A percentile compares a stretch with the other conserved stretches of the same genome.
Evolutionary conservation across 2,329 filamentous ascomycete species (phyloP).

Genomic region (Mollisia scopiformis): DNA sequence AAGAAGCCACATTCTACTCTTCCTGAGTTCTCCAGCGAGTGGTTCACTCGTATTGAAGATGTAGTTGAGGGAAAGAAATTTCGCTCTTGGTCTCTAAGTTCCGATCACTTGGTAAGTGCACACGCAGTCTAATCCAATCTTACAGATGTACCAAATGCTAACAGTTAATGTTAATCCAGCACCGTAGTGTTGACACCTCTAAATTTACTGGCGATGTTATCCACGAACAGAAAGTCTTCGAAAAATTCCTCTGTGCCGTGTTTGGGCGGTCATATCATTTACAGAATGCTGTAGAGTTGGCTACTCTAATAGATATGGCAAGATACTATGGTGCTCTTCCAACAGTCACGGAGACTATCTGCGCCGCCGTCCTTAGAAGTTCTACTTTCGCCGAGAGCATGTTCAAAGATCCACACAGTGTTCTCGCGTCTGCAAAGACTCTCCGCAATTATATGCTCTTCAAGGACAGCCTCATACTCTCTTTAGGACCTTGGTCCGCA

Average conservation of each 20-base stretch:
- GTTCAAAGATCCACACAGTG: neutral
- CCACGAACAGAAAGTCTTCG: constrained; percentile 3
- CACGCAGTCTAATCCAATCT: too few relatives aligned
- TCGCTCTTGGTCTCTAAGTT: neutral
- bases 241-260: constrained; percentile 12
- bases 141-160: too few relatives aligned
- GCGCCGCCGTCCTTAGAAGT: neutral
- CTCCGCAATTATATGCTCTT: constrained; percentile 4
- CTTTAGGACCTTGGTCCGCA: constrained; percentile 1
- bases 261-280: constrained; percentile 3
- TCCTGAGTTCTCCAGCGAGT: neutral
- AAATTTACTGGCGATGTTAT: neutral
- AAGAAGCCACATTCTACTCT: neutral
- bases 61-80: neutral
- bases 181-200: too few relatives aligned
- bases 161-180: too few relatives aligned
- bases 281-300: neutral
- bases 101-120: neutral
- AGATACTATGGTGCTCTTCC: constrained; percentile 11
- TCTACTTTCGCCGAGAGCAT: too few relatives aligned
- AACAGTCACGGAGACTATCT: constrained; percentile 11
- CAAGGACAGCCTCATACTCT: constrained; percentile 3
- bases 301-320: neutral
- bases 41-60: neutral
- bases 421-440: neutral